Base-by-base conservation (phyloP, 768 basidiomycete species). In the Tylopilus sp. region DNA sequence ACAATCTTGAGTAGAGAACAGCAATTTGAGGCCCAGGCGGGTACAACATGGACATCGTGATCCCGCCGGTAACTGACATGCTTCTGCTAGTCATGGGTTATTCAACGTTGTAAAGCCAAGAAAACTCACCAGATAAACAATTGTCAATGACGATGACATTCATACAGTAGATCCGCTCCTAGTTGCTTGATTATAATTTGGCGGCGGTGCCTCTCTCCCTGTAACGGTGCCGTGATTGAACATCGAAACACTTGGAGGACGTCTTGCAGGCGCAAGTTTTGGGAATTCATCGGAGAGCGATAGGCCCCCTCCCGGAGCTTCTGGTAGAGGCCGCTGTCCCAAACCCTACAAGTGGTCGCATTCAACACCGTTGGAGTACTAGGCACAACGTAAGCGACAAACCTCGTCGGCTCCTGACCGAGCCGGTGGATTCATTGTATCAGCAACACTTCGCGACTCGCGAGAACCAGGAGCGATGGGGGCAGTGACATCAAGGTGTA, bases 241-340 rank as follows among this genome's bases (percentile, higher is more conserved):
- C 12, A 55, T 28, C 15, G 40, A 26, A 12, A 30, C 9, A 18
- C 46, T 47, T 40, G 18, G 55, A 39, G 25, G 48, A 35, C 9
- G 57, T 40, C 31, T 53, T 25, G 20, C 7, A 20, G 23, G 35
- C 13, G 31, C 36, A 31, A 57, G 44, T 42, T 57, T 64, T 23
- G 57, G 47, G 26, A 49, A 45, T 44, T 65, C 65, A 6, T 46
- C 39, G 6, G 52, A 22, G 9, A 63, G 25, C 28, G 56, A 36
- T 21, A 56, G n/a, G 3, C 61, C 57, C 3, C 55, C 65, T 38
- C 56, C 58, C 0, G 66, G 62, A n/a, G 55, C 58, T 5, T 44
- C 57, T 5, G 67, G 68, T 13, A 65, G 67, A 17, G 55, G 65
- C 18, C 63, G 33, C 10, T 30, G 56, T 17, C 45, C 63, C n/a